phyloP scores from a whole-genome alignment of 129 eudicot species.

The Lonicera japonica region DNA sequence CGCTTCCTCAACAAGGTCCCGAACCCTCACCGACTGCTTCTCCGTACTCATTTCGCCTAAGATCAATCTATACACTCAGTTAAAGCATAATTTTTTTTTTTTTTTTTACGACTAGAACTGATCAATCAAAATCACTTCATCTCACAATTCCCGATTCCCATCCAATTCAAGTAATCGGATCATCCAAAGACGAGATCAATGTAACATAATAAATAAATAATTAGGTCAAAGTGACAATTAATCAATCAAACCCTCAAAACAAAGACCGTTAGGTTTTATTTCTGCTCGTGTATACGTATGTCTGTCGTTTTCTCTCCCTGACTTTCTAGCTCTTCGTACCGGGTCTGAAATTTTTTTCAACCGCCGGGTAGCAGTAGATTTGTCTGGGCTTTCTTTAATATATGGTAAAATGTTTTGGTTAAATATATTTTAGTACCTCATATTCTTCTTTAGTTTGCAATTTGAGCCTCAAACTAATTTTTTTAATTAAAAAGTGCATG shows the following conservation, averaged over 20 bases:
- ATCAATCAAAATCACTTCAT: background rate
- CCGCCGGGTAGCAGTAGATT: background rate
- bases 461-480: too few relatives aligned
- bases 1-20: conserved; percentile 86
- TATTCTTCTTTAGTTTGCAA: too few relatives aligned
- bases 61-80: background rate
- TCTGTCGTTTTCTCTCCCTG: background rate
- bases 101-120: background rate
- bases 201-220: background rate
- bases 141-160: background rate
- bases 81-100: conserved; percentile 10
- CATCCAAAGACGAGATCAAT: background rate
- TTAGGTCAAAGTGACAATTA: background rate
- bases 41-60: conserved; percentile 51
- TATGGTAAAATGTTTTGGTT: too few relatives aligned
- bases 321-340: background rate
- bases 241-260: background rate
- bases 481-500: too few relatives aligned
- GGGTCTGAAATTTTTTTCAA: background rate
- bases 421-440: background rate
- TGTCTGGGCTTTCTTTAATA: background rate
- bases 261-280: background rate
- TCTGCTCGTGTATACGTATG: background rate
- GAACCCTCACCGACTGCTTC: conserved; percentile 51
- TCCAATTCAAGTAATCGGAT: background rate